Conservation (phyloP, 1,284 basidiomycete species). For the Mrakiaceae sp. region DNA sequence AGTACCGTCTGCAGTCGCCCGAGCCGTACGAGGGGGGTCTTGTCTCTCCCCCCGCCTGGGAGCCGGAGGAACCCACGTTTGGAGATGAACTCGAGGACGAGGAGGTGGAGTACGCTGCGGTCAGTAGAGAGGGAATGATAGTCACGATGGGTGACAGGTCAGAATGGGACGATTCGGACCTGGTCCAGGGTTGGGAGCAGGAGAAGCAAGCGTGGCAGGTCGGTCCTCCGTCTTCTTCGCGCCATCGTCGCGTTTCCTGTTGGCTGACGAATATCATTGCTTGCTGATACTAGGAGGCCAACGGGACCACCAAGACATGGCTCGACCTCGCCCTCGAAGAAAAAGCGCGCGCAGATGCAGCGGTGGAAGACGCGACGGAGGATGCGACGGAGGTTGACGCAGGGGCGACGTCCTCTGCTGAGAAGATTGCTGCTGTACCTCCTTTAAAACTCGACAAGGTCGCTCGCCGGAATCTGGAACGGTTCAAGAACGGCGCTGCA, state of each 20-base stretch:
- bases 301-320: neutral
- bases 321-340: neutral
- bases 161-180: constrained; percentile 1
- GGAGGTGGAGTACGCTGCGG: no score
- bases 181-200: constrained; percentile 2
- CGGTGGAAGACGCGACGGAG: neutral
- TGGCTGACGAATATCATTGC: neutral
- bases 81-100: neutral
- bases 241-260: neutral
- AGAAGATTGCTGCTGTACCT: neutral
- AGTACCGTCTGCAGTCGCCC: neutral
- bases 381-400: neutral
- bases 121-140: no score
- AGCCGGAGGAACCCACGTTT: neutral
- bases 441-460: neutral
- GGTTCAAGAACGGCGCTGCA: neutral
- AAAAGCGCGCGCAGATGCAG: no score
- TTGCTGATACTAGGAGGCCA: neutral
- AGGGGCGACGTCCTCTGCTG: neutral
- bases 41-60: neutral
- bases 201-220: constrained; percentile 7
- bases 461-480: neutral
- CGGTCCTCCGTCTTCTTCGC: neutral
- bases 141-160: neutral
- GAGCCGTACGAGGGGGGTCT: neutral